Conservation (phyloP, 371 early-diverging fungal genomes). For the Saksenaea oblongispora region DNA sequence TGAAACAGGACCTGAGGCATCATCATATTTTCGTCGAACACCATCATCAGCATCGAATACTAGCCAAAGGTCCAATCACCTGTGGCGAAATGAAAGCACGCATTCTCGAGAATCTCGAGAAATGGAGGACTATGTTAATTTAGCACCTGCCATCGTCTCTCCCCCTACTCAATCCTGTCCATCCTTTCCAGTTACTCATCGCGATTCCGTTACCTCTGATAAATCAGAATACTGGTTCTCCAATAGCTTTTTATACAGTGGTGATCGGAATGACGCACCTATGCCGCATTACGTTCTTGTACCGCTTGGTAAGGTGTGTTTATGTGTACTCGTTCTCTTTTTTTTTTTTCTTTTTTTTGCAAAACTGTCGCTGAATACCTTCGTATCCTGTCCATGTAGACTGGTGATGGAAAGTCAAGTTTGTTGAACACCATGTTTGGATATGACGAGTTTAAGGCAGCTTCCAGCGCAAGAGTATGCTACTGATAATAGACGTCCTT, state of each 20-base stretch:
- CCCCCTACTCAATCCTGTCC: neutral
- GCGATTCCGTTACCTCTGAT: neutral
- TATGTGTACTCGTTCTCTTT: constrained; percentile 32
- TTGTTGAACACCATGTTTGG: constrained; percentile 52
- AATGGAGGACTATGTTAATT: neutral
- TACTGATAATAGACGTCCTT: neutral
- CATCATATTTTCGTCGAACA: neutral
- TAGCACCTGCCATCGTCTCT: neutral
- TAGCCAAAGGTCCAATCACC: neutral
- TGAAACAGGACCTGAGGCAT: neutral
- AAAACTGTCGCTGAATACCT: no score
- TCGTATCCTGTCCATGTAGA: no score
- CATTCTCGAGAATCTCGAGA: neutral
- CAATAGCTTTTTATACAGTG: neutral
- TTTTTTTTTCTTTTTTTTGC: constrained; percentile 13
- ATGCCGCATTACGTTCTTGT: constrained; percentile 24
- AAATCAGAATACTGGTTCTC: neutral
- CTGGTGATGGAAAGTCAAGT: constrained; percentile 51
- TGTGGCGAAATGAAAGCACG: neutral
- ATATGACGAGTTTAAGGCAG: constrained; percentile 47
- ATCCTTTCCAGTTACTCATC: neutral
- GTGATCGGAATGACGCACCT: constrained; percentile 1
- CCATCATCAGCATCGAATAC: neutral
- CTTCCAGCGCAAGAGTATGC: constrained; percentile 46
- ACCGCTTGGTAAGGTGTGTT: constrained; percentile 25